Base-by-base conservation (phyloP, 495 filamentous ascomycete genomes). In the Neurospora sp. region DNA sequence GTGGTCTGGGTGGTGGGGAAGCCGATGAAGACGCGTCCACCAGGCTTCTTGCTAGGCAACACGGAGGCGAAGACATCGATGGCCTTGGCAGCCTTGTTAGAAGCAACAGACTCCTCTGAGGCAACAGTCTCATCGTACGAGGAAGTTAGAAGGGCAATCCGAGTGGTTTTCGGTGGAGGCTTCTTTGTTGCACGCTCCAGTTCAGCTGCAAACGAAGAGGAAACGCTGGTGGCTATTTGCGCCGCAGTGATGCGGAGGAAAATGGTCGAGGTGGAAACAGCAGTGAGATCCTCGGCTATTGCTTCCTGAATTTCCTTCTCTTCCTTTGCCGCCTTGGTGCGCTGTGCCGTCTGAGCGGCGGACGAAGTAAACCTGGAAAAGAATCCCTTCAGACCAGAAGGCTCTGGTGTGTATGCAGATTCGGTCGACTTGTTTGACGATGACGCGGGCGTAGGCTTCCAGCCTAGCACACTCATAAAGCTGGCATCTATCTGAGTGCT, bases 1-100 rank as follows among this genome's bases (percentile, higher is more conserved):
- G 96, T 99, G 1, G 96, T 99, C 82, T 99, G 96, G 68, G 92
- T 92, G 4, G 96, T 99, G 35, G 96, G 95, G 80, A 98, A 98
- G 2, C 96, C 96, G 76, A 99, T 99, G 79, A 98, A 99, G 40
- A 99, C 90, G 70, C 91, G 88, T 35, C 96, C 96, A 61, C 90
- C 89, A 1, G 84, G 84, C 75, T 87, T 88, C 78, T 94, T 96
- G 41, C 88, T 92, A 27, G 96, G 96, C 2, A 98, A 82, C n/a
- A 98, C 93, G 0, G 94, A 94, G 1, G 89, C 87, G 77, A 99
- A 97, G 18, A 98, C 89, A 74, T 97, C 91, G 2, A 89, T 88
- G 22, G 79, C 80, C 66, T 91, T 85, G 11, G 87, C 83, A 18
- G 87, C 83, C 39, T 79, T 74, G 35, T 84, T 86, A 9, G 79